Conservation (phyloP, 352 stramenopile genomes). For the Pythium coloratum region DNA sequence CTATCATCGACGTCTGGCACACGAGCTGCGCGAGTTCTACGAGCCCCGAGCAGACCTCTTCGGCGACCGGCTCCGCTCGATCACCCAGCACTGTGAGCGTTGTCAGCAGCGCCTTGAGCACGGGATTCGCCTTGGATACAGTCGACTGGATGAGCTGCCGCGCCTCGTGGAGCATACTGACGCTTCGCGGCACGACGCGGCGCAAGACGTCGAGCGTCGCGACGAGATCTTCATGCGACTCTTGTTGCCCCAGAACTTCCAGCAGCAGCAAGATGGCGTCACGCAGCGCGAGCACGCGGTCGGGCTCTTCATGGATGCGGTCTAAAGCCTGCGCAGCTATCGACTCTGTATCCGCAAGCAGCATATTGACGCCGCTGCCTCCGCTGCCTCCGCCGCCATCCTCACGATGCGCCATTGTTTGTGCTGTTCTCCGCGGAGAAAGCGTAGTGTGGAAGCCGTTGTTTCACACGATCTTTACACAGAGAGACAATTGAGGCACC, state of each 20-base stretch:
- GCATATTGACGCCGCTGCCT: not conserved
- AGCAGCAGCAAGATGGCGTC: constrained; percentile 24
- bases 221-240: constrained; percentile 3
- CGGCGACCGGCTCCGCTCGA: constrained; percentile 24
- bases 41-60: constrained; percentile 35
- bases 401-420: constrained; percentile 4
- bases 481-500: not conserved
- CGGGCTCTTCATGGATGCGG: constrained; percentile 15
- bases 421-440: not conserved
- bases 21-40: constrained; percentile 49
- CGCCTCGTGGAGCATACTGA: constrained; percentile 20
- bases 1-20: constrained; percentile 59
- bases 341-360: constrained; percentile 24
- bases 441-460: not conserved
- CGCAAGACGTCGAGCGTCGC: constrained; percentile 6
- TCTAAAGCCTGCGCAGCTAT: constrained; percentile 7
- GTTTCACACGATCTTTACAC: not conserved
- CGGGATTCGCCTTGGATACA: constrained; percentile 21
- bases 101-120: constrained; percentile 54
- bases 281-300: constrained; percentile 24
- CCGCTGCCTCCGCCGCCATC: not conserved
- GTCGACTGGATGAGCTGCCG: constrained; percentile 17
- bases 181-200: constrained; percentile 19
- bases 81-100: constrained; percentile 43
- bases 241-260: constrained; percentile 15